Evolutionary conservation across 2,329 filamentous ascomycete genomes (phyloP).

Genomic region (Penicillium sp.): DNA sequence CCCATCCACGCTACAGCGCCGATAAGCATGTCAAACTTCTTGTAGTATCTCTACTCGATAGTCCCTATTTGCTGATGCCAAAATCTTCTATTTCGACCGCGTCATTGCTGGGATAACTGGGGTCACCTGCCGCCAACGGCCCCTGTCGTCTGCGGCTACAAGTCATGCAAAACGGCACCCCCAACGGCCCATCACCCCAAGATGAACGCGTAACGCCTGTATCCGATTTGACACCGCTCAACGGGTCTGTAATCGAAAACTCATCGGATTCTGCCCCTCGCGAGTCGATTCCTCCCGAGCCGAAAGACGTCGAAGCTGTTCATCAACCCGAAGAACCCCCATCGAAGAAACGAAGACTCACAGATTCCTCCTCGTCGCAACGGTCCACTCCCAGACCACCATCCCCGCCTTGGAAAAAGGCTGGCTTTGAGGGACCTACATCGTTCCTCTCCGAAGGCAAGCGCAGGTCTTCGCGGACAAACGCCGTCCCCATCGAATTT

Average conservation of each 20-base stretch:
- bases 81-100: constrained; percentile 35
- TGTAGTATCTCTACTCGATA: constrained; percentile 33
- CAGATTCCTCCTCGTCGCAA: constrained; percentile 35
- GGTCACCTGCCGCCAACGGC: constrained; percentile 43
- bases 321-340: constrained; percentile 42
- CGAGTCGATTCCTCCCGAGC: constrained; percentile 29
- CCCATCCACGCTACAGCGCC: constrained; percentile 42
- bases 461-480: constrained; percentile 61
- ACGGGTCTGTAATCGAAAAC: constrained; percentile 23
- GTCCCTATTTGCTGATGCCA: constrained; percentile 44
- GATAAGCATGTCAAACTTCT: constrained; percentile 49
- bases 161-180: constrained; percentile 51
- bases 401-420: constrained; percentile 93
- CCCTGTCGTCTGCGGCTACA: constrained; percentile 43
- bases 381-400: constrained; percentile 43
- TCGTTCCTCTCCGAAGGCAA: constrained; percentile 68
- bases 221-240: constrained; percentile 23
- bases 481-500: constrained; percentile 48
- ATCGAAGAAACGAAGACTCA: constrained; percentile 48
- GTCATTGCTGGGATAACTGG: constrained; percentile 48
- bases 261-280: constrained; percentile 23
- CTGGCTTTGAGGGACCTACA: constrained; percentile 80
- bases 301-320: constrained; percentile 31
- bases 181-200: constrained; percentile 42
- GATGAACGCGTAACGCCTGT: constrained; percentile 41